A percentile compares a stretch with the other conserved stretches of the same genome.
Conservation (phyloP, 495 filamentous ascomycete species). For the Pyrenopolyporus hunteri region DNA sequence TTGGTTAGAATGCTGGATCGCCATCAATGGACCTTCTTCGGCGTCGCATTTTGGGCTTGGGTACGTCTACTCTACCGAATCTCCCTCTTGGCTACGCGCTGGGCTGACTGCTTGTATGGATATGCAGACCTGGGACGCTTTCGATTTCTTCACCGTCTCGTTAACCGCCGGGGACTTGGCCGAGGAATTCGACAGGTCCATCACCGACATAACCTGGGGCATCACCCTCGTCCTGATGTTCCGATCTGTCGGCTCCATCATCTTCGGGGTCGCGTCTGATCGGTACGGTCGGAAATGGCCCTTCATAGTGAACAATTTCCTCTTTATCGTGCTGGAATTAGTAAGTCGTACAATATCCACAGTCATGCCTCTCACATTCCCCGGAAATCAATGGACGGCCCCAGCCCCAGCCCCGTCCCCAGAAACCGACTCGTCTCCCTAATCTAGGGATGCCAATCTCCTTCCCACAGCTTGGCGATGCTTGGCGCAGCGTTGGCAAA, state of each 20-base stretch:
- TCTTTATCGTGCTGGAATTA: constrained; percentile 82
- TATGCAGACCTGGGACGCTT: constrained; percentile 78
- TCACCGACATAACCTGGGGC: constrained; percentile 86
- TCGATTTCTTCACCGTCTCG: constrained; percentile 91
- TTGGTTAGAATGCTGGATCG: constrained; percentile 70
- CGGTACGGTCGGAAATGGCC: constrained; percentile 89
- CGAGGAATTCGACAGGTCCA: constrained; percentile 66
- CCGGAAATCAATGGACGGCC: constrained; percentile 14
- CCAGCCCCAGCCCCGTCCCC: constrained; percentile 1
- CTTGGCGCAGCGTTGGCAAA: constrained; percentile 44
- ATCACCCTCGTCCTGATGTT: constrained; percentile 88
- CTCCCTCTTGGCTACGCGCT: constrained; percentile 3
- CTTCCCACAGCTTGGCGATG: constrained; percentile 34
- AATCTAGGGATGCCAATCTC: constrained; percentile 21
- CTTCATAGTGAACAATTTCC: constrained; percentile 79
- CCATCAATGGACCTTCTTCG: constrained; percentile 87
- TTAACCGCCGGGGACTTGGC: constrained; percentile 74
- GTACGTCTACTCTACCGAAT: constrained; percentile 43
- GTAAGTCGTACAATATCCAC: constrained; percentile 37
- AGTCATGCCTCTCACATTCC: constrained; percentile 4
- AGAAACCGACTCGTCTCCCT: constrained; percentile 19
- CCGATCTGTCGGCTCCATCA: constrained; percentile 70
- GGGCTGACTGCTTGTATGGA: not conserved
- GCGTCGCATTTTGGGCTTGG: constrained; percentile 74
- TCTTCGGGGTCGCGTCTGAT: constrained; percentile 82